Conservation (phyloP, 306 rosid genomes). For the Glycyrrhiza uralensis region DNA sequence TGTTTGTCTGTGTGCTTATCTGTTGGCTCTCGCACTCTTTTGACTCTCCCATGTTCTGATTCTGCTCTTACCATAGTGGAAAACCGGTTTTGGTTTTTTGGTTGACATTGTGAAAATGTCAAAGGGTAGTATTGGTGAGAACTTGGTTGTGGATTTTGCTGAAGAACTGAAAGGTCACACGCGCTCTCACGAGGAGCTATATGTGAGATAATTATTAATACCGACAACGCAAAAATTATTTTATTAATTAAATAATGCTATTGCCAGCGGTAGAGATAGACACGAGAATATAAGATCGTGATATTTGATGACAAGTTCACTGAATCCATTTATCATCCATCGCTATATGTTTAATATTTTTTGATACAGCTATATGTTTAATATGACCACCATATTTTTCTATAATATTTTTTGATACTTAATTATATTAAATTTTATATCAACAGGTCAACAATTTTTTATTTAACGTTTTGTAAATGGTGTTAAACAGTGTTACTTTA, state of each 20-base stretch:
- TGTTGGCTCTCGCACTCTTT: not conserved
- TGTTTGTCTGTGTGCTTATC: constrained; percentile 14
- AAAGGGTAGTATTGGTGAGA: constrained; percentile 20
- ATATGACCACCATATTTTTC: not conserved
- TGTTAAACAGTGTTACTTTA: not conserved
- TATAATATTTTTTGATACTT: not conserved
- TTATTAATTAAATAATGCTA: constrained; percentile 15
- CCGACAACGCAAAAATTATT: constrained; percentile 27
- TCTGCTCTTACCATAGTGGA: not conserved
- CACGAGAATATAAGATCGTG: not conserved
- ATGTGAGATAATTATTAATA: not conserved
- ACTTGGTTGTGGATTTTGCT: not conserved
- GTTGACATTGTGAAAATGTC: constrained; percentile 44
- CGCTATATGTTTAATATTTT: not conserved
- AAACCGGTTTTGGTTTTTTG: not conserved
- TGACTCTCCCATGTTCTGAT: not conserved
- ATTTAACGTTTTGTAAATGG: too few relatives aligned
- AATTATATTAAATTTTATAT: too few relatives aligned
- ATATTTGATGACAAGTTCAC: not conserved
- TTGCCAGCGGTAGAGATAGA: constrained; percentile 7
- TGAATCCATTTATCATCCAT: constrained; percentile 14
- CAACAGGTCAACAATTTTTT: not conserved
- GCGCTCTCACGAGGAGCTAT: not conserved
- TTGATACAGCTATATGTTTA: not conserved
- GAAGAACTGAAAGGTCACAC: constrained; percentile 10